phyloP scores from a whole-genome alignment of 129 eudicot species.

The Calendula officinalis region DNA sequence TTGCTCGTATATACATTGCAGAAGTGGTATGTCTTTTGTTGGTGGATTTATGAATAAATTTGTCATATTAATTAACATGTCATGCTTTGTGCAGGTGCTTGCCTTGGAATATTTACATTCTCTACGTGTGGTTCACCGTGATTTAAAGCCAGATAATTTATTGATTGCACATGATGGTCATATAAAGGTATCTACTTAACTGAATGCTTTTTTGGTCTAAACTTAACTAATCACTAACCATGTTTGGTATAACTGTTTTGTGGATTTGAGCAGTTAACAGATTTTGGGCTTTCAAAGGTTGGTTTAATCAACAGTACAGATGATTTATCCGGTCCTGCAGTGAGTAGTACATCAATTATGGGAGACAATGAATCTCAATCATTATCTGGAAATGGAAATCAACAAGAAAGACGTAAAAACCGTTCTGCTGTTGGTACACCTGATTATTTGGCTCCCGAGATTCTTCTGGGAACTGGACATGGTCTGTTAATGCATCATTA shows the following conservation, averaged over 20 bases:
- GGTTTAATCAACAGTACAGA: constrained; percentile 98
- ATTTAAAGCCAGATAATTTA: constrained; percentile 90
- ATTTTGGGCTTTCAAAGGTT: constrained; percentile 97
- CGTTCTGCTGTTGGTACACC: constrained; percentile 99
- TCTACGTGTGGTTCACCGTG: constrained; percentile 91
- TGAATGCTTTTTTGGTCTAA: neutral
- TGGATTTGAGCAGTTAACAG: constrained; percentile 78
- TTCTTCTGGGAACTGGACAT: constrained; percentile 98
- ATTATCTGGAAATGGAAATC: constrained; percentile 61
- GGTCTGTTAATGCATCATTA: constrained; percentile 52
- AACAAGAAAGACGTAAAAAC: constrained; percentile 81
- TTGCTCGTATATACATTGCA: constrained; percentile 92
- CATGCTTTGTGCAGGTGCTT: constrained; percentile 64
- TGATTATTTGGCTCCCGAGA: constrained; percentile 98
- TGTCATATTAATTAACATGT: constrained; percentile 12
- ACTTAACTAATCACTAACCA: constrained; percentile 9
- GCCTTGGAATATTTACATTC: constrained; percentile 97
- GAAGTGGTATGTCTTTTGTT: constrained; percentile 69
- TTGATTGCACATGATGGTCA: constrained; percentile 99
- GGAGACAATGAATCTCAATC: constrained; percentile 67
- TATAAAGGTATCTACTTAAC: constrained; percentile 57
- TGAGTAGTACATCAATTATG: constrained; percentile 71
- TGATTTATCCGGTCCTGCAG: constrained; percentile 95
- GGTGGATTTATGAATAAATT: constrained; percentile 2
- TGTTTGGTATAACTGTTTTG: constrained; percentile 7